A percentile compares a stretch with the other conserved stretches of the same genome.
These are phyloP conservation scores for Ustilaginoidea virens DNA, from an alignment of 2,329 filamentous ascomycete genomes.

Conservation along the genomic window DNA sequence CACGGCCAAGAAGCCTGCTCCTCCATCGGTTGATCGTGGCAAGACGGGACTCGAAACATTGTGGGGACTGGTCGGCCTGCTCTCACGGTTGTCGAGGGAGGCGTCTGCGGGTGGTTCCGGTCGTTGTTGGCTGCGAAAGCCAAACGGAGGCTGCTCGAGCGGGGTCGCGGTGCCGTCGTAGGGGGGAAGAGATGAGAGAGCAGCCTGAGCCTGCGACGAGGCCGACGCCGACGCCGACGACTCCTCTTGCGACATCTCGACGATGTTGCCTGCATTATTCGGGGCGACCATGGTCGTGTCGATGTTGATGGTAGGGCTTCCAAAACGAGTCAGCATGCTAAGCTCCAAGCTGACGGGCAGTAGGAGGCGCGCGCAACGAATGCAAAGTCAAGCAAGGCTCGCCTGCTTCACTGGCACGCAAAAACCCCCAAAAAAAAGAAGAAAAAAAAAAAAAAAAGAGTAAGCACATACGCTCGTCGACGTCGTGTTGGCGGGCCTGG, in stretches of 20 bases:
- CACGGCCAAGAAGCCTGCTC: slow-evolving; percentile 46
- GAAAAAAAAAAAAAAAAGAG: no score
- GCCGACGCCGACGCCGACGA: slow-evolving; percentile 6
- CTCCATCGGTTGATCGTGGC: slow-evolving; percentile 28
- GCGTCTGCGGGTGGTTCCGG: slow-evolving; percentile 36
- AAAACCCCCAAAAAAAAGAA: no score
- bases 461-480: slow-evolving; percentile 22
- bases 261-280: slow-evolving; percentile 9
- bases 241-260: slow-evolving; percentile 14
- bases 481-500: slow-evolving; percentile 11
- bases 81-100: slow-evolving; percentile 51
- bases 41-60: slow-evolving; percentile 49
- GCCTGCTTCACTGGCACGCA: no score
- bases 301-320: slow-evolving; percentile 38
- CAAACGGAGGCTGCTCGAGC: slow-evolving; percentile 14
- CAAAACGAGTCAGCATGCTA: not conserved
- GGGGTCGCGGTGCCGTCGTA: slow-evolving; percentile 27
- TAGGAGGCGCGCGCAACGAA: no score
- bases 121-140: slow-evolving; percentile 11
- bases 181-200: slow-evolving; percentile 14
- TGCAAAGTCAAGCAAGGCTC: not conserved
- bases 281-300: slow-evolving; percentile 29
- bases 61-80: slow-evolving; percentile 54
- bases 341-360: no score
- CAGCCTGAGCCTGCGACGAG: no score